These are phyloP conservation scores for Tagetes patula DNA, from an alignment of 129 eudicot genomes.

Conservation along the genomic window DNA sequence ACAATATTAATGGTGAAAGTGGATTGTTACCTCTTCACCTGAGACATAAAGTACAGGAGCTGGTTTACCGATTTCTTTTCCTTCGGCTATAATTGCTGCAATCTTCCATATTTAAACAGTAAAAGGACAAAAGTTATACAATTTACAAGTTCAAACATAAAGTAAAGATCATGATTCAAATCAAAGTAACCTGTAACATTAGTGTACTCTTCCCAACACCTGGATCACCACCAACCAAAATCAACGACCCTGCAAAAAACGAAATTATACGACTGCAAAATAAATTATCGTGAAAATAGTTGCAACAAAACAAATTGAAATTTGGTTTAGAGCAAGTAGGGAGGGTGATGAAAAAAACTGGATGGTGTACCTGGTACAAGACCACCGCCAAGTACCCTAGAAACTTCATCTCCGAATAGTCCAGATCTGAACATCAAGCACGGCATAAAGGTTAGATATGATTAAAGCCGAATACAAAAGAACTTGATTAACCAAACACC, in stretches of 20 bases:
- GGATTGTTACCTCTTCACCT: slow-evolving; percentile 78
- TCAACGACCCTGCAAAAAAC: slow-evolving; percentile 69
- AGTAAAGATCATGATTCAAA: background rate
- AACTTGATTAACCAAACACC: background rate
- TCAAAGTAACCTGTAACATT: slow-evolving; percentile 63
- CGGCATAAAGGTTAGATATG: background rate
- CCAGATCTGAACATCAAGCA: slow-evolving; percentile 54
- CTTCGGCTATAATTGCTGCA: slow-evolving; percentile 89
- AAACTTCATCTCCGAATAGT: slow-evolving; percentile 74
- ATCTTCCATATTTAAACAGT: slow-evolving; percentile 45
- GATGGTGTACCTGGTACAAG: slow-evolving; percentile 77
- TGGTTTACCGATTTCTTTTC: slow-evolving; percentile 41
- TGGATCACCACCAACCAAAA: slow-evolving; percentile 95
- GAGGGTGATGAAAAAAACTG: background rate
- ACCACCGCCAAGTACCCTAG: slow-evolving; percentile 96
- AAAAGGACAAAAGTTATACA: slow-evolving; percentile 1
- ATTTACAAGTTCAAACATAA: background rate
- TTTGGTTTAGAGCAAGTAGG: background rate
- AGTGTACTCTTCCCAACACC: slow-evolving; percentile 98
- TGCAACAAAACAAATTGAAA: background rate
- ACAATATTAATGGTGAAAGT: slow-evolving; percentile 8
- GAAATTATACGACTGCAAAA: background rate
- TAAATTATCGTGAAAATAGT: background rate
- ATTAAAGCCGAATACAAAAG: background rate
- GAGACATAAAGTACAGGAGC: slow-evolving; percentile 89